Evolutionary conservation across 192 early-diverging fungal genomes (phyloP).

Genomic region (Rhizoclosmatium globosum): DNA sequence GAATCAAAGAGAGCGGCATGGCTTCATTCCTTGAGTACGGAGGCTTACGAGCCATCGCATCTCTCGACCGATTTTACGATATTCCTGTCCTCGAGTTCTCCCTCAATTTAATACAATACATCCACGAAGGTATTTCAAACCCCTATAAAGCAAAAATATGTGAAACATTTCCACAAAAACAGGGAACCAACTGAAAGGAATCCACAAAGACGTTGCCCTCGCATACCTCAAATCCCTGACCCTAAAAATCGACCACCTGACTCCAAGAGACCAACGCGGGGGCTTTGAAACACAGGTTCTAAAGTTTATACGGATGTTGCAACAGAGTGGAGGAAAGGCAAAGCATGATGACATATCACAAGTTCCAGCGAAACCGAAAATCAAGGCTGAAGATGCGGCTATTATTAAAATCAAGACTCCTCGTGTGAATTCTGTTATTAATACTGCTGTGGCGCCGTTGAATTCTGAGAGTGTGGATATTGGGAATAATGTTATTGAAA

Average conservation of each 20-base stretch:
- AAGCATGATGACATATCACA: too few species aligned
- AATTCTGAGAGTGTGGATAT: neutral
- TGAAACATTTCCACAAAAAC: neutral
- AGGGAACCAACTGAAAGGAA: neutral
- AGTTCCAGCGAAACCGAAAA: too few species aligned
- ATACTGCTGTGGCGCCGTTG: neutral
- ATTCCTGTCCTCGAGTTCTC: neutral
- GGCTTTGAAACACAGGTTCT: neutral
- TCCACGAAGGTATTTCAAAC: neutral
- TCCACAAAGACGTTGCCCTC: neutral
- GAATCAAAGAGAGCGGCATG: neutral
- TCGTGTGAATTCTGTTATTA: too few species aligned
- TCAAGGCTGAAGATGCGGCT: neutral
- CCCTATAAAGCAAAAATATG: neutral
- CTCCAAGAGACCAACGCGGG: neutral
- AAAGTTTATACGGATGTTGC: neutral
- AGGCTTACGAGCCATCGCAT: neutral
- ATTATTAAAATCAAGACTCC: neutral
- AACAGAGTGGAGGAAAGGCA: too few species aligned
- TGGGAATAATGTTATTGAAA: neutral
- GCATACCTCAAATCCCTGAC: neutral
- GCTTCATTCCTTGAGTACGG: neutral
- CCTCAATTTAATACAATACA: neutral
- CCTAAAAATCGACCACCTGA: neutral
- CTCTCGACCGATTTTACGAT: neutral